Evolutionary conservation across 2,329 filamentous ascomycete species (phyloP).

Genomic region (Microdochium nivale): DNA sequence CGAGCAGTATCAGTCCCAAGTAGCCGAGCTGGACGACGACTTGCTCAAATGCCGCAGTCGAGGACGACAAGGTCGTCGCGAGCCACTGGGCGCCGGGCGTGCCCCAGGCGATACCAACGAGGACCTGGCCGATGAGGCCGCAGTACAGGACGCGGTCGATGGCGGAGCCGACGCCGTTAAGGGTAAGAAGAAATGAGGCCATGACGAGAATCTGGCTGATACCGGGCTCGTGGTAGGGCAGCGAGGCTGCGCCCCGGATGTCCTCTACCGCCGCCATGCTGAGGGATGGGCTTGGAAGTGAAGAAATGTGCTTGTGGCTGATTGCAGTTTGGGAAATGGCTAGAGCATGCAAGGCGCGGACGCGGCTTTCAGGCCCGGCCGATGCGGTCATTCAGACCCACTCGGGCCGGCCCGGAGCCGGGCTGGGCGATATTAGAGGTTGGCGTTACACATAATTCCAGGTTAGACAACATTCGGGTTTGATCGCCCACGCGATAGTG

Average conservation of each 20-base stretch:
- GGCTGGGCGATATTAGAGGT: no score
- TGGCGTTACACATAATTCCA: no score
- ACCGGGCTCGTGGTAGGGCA: constrained; percentile 54
- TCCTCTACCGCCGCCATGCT: background rate
- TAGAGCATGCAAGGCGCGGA: no score
- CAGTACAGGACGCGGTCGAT: constrained; percentile 58
- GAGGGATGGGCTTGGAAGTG: background rate
- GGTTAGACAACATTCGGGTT: no score
- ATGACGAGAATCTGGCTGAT: constrained; percentile 51
- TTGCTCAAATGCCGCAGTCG: constrained; percentile 27
- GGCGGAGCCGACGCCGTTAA: constrained; percentile 48
- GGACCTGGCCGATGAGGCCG: constrained; percentile 62
- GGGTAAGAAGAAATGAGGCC: constrained; percentile 51
- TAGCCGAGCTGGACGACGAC: constrained; percentile 61
- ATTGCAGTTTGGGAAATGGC: no score
- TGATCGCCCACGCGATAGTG: no score
- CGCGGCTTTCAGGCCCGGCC: no score
- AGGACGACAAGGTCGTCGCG: constrained; percentile 20
- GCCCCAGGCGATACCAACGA: constrained; percentile 64
- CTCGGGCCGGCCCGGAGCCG: no score
- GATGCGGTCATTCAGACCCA: no score
- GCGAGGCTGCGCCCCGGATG: constrained; percentile 9
- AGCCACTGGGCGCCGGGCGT: constrained; percentile 57
- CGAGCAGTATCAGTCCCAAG: constrained; percentile 61
- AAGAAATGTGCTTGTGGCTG: background rate